These are phyloP conservation scores for Fragaria iinumae DNA, from an alignment of 306 rosid genomes.

Conservation along the genomic window DNA sequence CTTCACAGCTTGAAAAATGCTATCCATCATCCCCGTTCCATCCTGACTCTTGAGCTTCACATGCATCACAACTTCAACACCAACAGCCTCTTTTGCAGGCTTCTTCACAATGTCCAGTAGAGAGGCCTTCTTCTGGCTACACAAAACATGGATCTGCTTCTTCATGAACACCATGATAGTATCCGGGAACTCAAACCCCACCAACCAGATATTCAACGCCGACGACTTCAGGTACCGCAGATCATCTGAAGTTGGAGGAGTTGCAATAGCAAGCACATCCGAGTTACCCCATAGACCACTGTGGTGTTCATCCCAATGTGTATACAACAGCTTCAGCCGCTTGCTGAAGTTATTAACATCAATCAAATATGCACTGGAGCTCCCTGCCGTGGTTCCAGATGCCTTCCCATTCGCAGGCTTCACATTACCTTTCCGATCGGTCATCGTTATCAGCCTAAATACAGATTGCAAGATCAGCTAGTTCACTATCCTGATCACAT, in stretches of 20 bases:
- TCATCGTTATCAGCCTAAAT: conserved; percentile 18
- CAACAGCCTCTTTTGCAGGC: conserved; percentile 35
- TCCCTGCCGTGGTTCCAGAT: conserved; percentile 2
- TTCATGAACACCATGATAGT: conserved; percentile 33
- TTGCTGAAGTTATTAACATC: conserved; percentile 26
- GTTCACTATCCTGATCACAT: conserved; percentile 17
- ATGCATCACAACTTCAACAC: conserved; percentile 30
- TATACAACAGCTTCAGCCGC: conserved; percentile 27
- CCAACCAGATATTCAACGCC: conserved; percentile 33
- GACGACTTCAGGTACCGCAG: conserved; percentile 40
- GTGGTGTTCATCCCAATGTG: conserved; percentile 23
- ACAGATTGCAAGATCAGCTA: conserved; percentile 13
- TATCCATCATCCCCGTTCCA: conserved; percentile 28
- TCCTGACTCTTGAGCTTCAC: conserved; percentile 31
- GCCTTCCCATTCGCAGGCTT: conserved; percentile 28
- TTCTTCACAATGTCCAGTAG: conserved; percentile 26
- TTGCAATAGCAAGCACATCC: conserved; percentile 29
- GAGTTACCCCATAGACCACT: conserved; percentile 27
- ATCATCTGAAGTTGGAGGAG: conserved; percentile 40
- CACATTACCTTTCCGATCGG: conserved; percentile 26
- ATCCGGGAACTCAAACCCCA: conserved; percentile 39
- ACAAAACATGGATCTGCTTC: conserved; percentile 38
- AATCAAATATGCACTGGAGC: conserved; percentile 24
- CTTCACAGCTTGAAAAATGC: conserved; percentile 19
- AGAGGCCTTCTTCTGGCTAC: conserved; percentile 41